These are phyloP conservation scores for Rhizopogon rudus DNA, from an alignment of 768 basidiomycete species.

Conservation along the genomic window DNA sequence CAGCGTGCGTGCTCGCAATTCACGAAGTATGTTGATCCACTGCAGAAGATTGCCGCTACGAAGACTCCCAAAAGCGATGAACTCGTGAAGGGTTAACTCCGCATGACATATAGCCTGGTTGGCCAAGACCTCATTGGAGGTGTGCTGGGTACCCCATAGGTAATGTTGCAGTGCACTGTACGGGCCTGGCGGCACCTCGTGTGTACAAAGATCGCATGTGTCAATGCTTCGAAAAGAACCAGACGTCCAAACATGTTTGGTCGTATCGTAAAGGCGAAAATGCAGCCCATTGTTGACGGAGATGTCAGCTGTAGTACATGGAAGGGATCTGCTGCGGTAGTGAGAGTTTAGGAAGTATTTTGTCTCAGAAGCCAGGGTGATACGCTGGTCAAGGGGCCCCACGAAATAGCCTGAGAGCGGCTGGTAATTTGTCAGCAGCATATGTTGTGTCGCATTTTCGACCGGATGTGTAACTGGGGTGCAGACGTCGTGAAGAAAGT, in stretches of 20 bases:
- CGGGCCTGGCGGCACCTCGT: conserved; percentile 23
- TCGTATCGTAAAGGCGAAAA: conserved; percentile 25
- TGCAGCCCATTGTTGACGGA: conserved; percentile 25
- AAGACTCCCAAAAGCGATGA: conserved; percentile 33
- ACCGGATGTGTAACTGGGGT: neutral
- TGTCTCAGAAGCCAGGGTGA: conserved; percentile 32
- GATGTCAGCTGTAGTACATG: conserved; percentile 11
- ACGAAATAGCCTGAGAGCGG: neutral
- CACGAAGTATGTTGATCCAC: conserved; percentile 42
- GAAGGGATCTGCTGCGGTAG: conserved; percentile 17
- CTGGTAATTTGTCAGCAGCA: neutral
- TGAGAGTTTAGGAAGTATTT: conserved; percentile 30
- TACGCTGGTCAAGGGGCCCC: conserved; percentile 14
- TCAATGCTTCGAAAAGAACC: conserved; percentile 7
- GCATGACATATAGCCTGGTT: conserved; percentile 34
- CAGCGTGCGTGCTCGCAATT: conserved; percentile 30
- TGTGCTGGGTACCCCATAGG: conserved; percentile 30
- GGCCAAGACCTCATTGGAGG: conserved; percentile 37
- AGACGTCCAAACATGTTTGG: conserved; percentile 6
- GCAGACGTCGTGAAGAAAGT: conserved; percentile 32
- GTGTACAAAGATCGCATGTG: conserved; percentile 21
- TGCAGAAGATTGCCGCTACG: conserved; percentile 39
- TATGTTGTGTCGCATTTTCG: neutral
- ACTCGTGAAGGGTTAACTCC: conserved; percentile 37
- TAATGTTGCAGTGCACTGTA: conserved; percentile 34